These are phyloP conservation scores for Hanseniaspora osmophila DNA, from an alignment of 805 yeast species.

Conservation along the genomic window DNA sequence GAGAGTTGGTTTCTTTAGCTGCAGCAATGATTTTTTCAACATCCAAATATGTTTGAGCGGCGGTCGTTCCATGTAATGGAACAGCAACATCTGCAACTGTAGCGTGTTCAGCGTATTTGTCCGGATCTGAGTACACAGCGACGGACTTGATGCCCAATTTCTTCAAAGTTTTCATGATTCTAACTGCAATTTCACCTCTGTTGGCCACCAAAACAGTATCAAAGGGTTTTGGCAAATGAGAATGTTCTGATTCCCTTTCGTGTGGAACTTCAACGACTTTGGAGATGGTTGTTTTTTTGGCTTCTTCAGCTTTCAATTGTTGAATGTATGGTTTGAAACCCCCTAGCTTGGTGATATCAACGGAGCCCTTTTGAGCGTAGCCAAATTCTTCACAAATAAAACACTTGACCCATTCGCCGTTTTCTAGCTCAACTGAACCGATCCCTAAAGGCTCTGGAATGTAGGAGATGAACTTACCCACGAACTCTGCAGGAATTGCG, in stretches of 20 bases:
- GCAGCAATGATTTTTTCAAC: slow-evolving; percentile 77
- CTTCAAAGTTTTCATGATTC: slow-evolving; percentile 80
- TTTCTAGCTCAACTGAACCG: slow-evolving; percentile 73
- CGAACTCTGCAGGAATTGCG: slow-evolving; percentile 59
- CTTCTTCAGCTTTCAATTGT: slow-evolving; percentile 9
- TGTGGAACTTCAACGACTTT: slow-evolving; percentile 1
- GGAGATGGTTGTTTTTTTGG: slow-evolving; percentile 17
- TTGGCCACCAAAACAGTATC: slow-evolving; percentile 83
- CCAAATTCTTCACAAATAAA: slow-evolving; percentile 91
- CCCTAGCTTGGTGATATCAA: slow-evolving; percentile 74
- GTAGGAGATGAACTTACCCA: slow-evolving; percentile 74
- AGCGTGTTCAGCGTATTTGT: slow-evolving; percentile 79
- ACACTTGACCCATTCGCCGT: slow-evolving; percentile 79
- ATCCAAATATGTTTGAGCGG: slow-evolving; percentile 82
- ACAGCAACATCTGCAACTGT: slow-evolving; percentile 68
- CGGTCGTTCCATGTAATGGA: slow-evolving; percentile 65
- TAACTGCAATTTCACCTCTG: slow-evolving; percentile 94
- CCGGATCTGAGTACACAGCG: slow-evolving; percentile 85
- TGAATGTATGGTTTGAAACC: slow-evolving; percentile 64
- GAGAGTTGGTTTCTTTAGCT: slow-evolving; percentile 69
- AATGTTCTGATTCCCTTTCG: background rate
- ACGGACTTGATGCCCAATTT: slow-evolving; percentile 65
- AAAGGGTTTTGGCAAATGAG: slow-evolving; percentile 41
- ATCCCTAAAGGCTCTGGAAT: slow-evolving; percentile 93
- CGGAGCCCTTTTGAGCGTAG: slow-evolving; percentile 54